These are phyloP conservation scores for Gardenia jasminoides DNA, from an alignment of 257 asterid species.

Conservation along the genomic window DNA sequence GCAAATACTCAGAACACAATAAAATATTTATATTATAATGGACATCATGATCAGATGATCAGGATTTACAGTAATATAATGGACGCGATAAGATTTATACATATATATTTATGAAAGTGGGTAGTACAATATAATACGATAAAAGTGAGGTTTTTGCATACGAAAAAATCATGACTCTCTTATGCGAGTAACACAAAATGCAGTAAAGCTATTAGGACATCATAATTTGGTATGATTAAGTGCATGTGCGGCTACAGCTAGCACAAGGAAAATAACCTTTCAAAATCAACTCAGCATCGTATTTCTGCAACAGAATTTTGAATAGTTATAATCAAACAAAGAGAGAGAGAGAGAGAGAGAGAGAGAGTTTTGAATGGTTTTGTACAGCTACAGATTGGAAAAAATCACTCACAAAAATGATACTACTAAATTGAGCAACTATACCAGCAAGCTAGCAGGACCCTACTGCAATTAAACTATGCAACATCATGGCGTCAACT, in stretches of 20 bases:
- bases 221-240: conserved; percentile 27
- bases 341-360: too few species aligned
- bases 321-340: too few species aligned
- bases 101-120: too few species aligned
- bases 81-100: too few species aligned
- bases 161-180: not conserved
- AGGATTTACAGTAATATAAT: too few species aligned
- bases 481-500: not conserved
- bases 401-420: not conserved
- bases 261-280: conserved; percentile 8
- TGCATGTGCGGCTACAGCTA: conserved; percentile 22
- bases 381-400: conserved; percentile 1
- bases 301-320: not conserved
- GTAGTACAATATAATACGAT: too few species aligned
- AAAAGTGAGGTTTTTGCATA: not conserved
- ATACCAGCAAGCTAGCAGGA: not conserved
- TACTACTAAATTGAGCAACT: not conserved
- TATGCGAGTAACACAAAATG: not conserved
- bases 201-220: conserved; percentile 6
- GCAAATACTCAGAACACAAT: too few species aligned
- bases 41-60: too few species aligned
- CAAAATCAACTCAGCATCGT: not conserved
- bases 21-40: too few species aligned
- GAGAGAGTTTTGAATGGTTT: not conserved
- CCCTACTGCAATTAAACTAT: conserved; percentile 6